These are phyloP conservation scores for Talaromyces sp. DNA, from an alignment of 2,329 filamentous ascomycete genomes.

Conservation along the genomic window DNA sequence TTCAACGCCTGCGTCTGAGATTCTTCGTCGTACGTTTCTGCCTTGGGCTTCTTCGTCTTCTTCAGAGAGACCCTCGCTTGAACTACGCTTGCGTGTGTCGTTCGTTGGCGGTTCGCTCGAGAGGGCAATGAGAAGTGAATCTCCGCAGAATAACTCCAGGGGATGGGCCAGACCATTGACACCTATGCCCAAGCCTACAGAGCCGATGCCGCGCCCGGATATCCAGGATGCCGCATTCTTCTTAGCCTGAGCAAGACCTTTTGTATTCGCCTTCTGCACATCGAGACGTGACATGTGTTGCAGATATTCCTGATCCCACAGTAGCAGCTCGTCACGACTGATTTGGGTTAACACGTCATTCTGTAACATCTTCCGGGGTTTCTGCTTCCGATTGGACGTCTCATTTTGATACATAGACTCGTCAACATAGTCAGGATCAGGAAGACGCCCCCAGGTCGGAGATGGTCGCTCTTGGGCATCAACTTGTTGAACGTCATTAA, in stretches of 20 bases:
- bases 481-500: neutral
- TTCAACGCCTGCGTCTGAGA: conserved; percentile 27
- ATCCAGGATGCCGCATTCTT: conserved; percentile 61
- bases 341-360: conserved; percentile 50
- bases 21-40: conserved; percentile 37
- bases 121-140: conserved; percentile 48
- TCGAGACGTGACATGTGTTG: conserved; percentile 53
- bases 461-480: conserved; percentile 23
- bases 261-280: conserved; percentile 42
- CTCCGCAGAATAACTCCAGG: conserved; percentile 56
- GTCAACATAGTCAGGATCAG: conserved; percentile 20
- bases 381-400: conserved; percentile 18
- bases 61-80: conserved; percentile 17
- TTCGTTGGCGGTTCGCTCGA: conserved; percentile 29
- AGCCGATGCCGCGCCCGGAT: conserved; percentile 52
- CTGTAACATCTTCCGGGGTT: conserved; percentile 38
- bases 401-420: conserved; percentile 3
- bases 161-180: conserved; percentile 43
- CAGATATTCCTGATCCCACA: conserved; percentile 57
- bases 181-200: conserved; percentile 47
- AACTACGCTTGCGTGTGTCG: conserved; percentile 26
- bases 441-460: conserved; percentile 14
- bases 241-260: conserved; percentile 47
- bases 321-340: conserved; percentile 51
- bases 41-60: conserved; percentile 23